Evolutionary conservation across 177 flowering plant species (phyloP), one percentile per base, ranked within the genome.

Genomic region (Vitis hybrid): DNA sequence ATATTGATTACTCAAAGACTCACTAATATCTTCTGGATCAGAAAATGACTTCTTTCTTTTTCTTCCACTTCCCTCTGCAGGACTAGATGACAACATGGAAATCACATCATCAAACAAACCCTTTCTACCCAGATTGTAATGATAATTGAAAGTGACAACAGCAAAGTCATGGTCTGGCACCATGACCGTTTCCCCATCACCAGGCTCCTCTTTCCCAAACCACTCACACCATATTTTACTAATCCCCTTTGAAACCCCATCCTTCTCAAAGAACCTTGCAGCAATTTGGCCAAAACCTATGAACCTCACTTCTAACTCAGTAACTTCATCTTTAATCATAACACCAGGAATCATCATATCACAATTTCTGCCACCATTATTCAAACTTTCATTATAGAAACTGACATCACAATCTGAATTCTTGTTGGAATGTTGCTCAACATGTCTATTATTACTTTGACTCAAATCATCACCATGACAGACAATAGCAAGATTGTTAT

Each of bases 201-300:
- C 68, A 48, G 32, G 14, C 69, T 54, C 58, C 50, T 64, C 74
- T 27, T 84, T 69, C 51, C 97, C 99, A 70, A 91, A 72, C 98
- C 98, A 95, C 72, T 88, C 92, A 74, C 98, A 95, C 99, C 99
- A 95, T 72, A 95, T 86, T 70, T 83, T 87, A 30, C 66, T 72
- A 24, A 91, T 79, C 65, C 70, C 78, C 48, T 74, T 66, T 4
- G 63, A 56, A 4, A 11, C 66, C 30, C 64, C 81, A 58, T 82
- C 78, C 73, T 72, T 78, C 78, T 79, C 85, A 51, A 11, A 14
- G 40, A 85, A 74, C 77, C 91, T 87, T 18, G 90, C 87, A 51
- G 84, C 80, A 72, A 95, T 85, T 46, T 79, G 79, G n/a, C 94
- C 99, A 76, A 75, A 69, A 15, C 99, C 99, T 32, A 83, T 64